Evolutionary conservation across 176 grass and related monocot species (phyloP).

Genomic region (Metroxylon sagu): DNA sequence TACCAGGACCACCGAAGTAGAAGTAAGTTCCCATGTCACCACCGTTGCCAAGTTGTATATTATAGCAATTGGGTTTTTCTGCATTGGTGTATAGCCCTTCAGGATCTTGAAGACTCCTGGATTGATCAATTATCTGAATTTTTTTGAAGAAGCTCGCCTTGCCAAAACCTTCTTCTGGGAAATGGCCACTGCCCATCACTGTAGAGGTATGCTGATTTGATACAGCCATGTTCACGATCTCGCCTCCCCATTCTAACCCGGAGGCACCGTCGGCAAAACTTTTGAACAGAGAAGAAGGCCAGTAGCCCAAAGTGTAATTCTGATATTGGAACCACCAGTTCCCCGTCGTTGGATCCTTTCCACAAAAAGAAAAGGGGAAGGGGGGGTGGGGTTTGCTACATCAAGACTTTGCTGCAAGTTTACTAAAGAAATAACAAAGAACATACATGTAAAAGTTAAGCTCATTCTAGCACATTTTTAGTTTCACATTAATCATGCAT

Average conservation of each 20-base stretch:
- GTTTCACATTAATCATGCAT: too few species aligned
- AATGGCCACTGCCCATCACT: background rate
- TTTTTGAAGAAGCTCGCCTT: slow-evolving; percentile 7
- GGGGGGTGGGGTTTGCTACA: too few species aligned
- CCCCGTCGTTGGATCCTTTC: background rate
- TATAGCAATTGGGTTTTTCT: background rate
- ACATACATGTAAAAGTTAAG: slow-evolving; percentile 2
- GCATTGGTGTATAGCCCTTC: background rate
- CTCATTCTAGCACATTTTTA: too few species aligned
- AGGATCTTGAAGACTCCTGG: background rate
- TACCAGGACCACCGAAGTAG: too few species aligned
- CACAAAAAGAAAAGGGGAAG: background rate
- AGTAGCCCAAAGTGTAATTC: background rate
- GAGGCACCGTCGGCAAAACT: background rate
- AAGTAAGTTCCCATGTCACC: too few species aligned
- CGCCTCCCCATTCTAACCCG: background rate
- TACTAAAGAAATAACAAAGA: slow-evolving; percentile 32
- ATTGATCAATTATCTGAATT: background rate
- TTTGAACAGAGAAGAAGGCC: slow-evolving; percentile 5
- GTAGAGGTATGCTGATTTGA: background rate
- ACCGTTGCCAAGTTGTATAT: background rate
- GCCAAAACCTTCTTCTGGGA: slow-evolving; percentile 1
- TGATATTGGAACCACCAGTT: slow-evolving; percentile 1
- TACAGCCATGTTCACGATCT: background rate
- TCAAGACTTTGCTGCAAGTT: background rate